phyloP scores from a whole-genome alignment of 129 eudicot species.

The Flaveria bidentis region DNA sequence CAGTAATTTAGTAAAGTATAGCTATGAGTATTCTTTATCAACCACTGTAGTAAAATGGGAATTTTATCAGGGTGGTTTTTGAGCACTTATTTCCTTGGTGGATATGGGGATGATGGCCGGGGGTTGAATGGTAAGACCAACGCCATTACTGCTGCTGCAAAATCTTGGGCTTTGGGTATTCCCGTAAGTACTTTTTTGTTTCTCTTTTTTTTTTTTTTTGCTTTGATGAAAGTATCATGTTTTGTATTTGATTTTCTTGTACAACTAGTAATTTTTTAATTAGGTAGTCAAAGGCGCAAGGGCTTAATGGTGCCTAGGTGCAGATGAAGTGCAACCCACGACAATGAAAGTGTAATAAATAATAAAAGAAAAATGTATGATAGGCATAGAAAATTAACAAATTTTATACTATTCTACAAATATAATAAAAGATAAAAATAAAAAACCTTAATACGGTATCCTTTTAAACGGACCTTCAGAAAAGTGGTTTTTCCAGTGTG shows the following conservation, averaged over 20 bases:
- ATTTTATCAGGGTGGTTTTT: slow-evolving; percentile 79
- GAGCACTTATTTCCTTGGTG: slow-evolving; percentile 93
- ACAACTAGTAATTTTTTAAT: neutral
- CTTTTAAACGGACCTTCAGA: too few relatives aligned
- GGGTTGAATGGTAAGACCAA: slow-evolving; percentile 72
- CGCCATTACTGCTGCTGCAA: slow-evolving; percentile 71
- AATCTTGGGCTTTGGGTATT: slow-evolving; percentile 87
- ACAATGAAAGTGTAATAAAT: too few relatives aligned
- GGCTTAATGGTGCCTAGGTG: neutral
- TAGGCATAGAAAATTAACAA: too few relatives aligned
- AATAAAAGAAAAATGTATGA: too few relatives aligned
- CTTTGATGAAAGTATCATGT: neutral
- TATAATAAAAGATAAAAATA: too few relatives aligned
- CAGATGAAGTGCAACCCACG: too few relatives aligned
- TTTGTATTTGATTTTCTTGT: neutral
- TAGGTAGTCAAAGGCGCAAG: neutral
- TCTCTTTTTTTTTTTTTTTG: neutral
- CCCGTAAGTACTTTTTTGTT: slow-evolving; percentile 52
- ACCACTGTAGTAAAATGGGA: slow-evolving; percentile 1
- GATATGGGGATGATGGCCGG: slow-evolving; percentile 76
- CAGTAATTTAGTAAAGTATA: neutral
- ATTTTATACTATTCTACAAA: too few relatives aligned
- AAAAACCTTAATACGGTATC: too few relatives aligned
- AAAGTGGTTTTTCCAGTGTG: neutral
- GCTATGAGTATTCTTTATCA: neutral